Conservation (phyloP, 768 basidiomycete genomes). For the Cystobasidium ongulense region DNA sequence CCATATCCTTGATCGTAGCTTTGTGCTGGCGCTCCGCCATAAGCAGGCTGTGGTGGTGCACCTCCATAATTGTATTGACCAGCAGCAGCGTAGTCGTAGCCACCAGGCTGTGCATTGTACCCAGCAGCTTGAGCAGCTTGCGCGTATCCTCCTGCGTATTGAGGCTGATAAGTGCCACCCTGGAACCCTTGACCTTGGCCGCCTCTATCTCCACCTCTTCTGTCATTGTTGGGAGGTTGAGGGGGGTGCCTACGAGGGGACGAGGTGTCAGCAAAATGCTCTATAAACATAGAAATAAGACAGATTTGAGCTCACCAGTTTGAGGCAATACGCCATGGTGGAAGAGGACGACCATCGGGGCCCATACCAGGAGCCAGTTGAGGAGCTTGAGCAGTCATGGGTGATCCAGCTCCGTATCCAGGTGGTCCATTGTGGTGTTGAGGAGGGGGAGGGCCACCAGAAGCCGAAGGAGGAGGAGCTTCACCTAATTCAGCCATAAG, state of each 20-base stretch:
- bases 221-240: slow-evolving; percentile 2
- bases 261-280: background rate
- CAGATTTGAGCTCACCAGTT: slow-evolving; percentile 1
- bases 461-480: slow-evolving; percentile 43
- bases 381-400: background rate
- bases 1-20: background rate
- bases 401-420: background rate
- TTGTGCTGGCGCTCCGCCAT: background rate
- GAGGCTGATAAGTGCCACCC: slow-evolving; percentile 2
- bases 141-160: background rate
- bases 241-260: slow-evolving; percentile 6
- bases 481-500: slow-evolving; percentile 98
- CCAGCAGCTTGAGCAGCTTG: background rate
- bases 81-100: slow-evolving; percentile 15
- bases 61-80: background rate
- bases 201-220: background rate
- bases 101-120: background rate
- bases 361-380: background rate
- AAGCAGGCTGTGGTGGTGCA: background rate
- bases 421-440: slow-evolving; percentile 5
- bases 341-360: slow-evolving; percentile 2
- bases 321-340: slow-evolving; percentile 20
- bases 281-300: background rate
- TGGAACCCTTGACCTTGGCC: background rate
- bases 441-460: background rate